Evolutionary conservation across 129 eudicot genomes (phyloP).

Genomic region (Artemisia tridentata): DNA sequence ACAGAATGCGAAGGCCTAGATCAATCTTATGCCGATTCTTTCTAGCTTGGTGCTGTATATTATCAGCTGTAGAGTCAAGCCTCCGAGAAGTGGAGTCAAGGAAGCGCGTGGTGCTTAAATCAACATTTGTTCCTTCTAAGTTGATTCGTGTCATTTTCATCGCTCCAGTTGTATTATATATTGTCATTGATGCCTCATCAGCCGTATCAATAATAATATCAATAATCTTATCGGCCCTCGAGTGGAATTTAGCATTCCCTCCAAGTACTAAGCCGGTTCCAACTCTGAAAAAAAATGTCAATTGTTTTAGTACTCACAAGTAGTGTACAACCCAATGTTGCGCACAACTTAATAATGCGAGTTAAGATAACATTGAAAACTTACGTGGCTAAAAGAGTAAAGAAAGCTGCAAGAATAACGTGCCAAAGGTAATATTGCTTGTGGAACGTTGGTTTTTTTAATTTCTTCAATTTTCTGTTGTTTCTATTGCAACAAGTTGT

Average conservation of each 20-base stretch:
- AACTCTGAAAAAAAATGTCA: slow-evolving; percentile 39
- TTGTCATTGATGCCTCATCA: slow-evolving; percentile 71
- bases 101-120: slow-evolving; percentile 45
- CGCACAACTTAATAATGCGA: neutral
- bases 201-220: slow-evolving; percentile 71
- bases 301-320: neutral
- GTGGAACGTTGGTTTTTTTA: slow-evolving; percentile 39
- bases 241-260: slow-evolving; percentile 66
- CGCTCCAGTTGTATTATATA: slow-evolving; percentile 72
- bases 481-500: slow-evolving; percentile 42
- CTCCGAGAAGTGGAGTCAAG: slow-evolving; percentile 57
- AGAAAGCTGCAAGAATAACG: slow-evolving; percentile 45
- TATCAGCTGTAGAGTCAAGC: slow-evolving; percentile 60
- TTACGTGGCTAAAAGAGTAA: slow-evolving; percentile 73
- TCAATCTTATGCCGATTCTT: slow-evolving; percentile 55
- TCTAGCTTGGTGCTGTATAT: slow-evolving; percentile 63
- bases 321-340: neutral
- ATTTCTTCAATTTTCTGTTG: slow-evolving; percentile 35
- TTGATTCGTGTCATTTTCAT: slow-evolving; percentile 54
- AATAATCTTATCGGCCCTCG: slow-evolving; percentile 65
- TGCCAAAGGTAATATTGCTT: slow-evolving; percentile 55
- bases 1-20: slow-evolving; percentile 65
- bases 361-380: slow-evolving; percentile 14
- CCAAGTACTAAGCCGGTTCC: slow-evolving; percentile 73
- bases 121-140: slow-evolving; percentile 46